A percentile compares a stretch with the other conserved stretches of the same genome.
Conservation (phyloP, 352 stramenopile species). For the Sclerospora graminicola region DNA sequence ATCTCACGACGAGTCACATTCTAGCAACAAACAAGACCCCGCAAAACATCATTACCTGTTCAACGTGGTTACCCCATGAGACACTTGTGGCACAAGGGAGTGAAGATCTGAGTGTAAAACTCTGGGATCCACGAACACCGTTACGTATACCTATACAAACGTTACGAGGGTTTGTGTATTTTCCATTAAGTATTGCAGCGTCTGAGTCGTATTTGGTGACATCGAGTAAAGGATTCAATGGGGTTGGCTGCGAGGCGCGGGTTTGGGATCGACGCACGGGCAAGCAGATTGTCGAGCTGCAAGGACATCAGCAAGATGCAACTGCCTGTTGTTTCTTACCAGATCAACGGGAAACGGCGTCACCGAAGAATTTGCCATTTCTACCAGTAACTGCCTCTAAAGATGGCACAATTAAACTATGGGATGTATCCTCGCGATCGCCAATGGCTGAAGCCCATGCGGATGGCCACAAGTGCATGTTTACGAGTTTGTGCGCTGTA, state of each 20-base stretch:
- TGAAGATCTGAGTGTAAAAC: conserved; percentile 70
- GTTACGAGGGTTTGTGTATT: conserved; percentile 71
- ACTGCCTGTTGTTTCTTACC: conserved; percentile 64
- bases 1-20: conserved; percentile 8
- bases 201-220: conserved; percentile 49
- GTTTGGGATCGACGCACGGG: conserved; percentile 71
- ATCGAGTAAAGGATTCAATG: conserved; percentile 82
- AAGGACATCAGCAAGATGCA: conserved; percentile 66
- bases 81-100: conserved; percentile 60
- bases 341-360: no score
- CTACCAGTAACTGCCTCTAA: conserved; percentile 64
- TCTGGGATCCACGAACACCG: conserved; percentile 59
- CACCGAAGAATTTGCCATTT: conserved; percentile 7
- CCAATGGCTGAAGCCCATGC: conserved; percentile 36
- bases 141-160: conserved; percentile 41
- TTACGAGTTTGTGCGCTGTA: conserved; percentile 44
- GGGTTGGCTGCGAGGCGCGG: conserved; percentile 60
- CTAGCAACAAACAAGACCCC: conserved; percentile 55
- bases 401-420: conserved; percentile 67
- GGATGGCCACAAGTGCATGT: conserved; percentile 27
- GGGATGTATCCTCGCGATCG: conserved; percentile 26
- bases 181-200: conserved; percentile 50
- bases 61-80: conserved; percentile 60
- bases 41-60: conserved; percentile 82
- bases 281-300: conserved; percentile 44